Base-by-base conservation (phyloP, 2,329 filamentous ascomycete genomes). In the Fusarium fujikuroi region DNA sequence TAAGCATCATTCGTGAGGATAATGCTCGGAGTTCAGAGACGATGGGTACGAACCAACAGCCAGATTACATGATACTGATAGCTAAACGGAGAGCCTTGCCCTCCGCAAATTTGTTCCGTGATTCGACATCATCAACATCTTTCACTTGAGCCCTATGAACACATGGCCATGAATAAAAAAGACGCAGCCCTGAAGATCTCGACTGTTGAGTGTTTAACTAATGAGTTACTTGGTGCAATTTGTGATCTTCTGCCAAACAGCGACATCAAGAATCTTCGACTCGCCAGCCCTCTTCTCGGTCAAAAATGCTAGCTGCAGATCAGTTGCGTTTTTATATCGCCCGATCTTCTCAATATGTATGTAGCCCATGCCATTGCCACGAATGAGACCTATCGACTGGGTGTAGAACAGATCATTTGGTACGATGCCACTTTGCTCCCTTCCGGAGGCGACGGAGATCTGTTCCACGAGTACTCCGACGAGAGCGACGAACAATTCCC, bases 121-220 rank as follows among this genome's bases (percentile, higher is more conserved):
- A 46, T 25, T 28, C 5, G 23, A 25, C 23, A 46, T 14, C 43
- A 25, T 46, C 4, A 28, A 46, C 11, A 46, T 19, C 8, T 46
- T n/a, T 9, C 21, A n/a, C 18, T 11, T 46, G 43, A 28, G 23
- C 23, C 23, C 11, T 46, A 21, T 14, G 9, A 14, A 46, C 9
- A 28, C 5, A 19, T 9, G 25, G 3, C 25, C 11, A 21, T 28
- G 25, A 46, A 21, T 18, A 8, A 28, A 28, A 15, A 3, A 15
- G 43, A 15, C 8, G 0, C 12, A 12, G 1, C 3, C 8, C 3
- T 12, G 4, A 0, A 5, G 25, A 4, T 12, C 12, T 28, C 10
- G 12, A 21, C 18, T 21, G 1, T 46, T 10, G 25, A 46, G 25
- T 10, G 12, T 7, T 15, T 46, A 9, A 11, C 43, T 18, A 46